Conservation (phyloP, 2,329 filamentous ascomycete genomes). For the Didymella exigua region DNA sequence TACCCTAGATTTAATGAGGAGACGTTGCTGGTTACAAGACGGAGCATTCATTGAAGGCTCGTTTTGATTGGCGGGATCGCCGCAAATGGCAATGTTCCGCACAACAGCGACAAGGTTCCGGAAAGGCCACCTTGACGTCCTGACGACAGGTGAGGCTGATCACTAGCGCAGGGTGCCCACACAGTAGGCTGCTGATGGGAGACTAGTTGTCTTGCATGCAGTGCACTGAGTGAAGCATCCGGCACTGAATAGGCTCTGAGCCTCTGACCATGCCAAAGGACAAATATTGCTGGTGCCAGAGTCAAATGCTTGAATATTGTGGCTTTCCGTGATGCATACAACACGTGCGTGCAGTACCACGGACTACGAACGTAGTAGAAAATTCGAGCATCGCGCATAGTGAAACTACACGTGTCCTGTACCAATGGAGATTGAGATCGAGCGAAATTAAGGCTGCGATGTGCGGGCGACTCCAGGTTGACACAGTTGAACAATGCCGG, state of each 20-base stretch:
- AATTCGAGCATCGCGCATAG: conserved; percentile 23
- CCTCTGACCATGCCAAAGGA: background rate
- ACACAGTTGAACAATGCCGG: conserved; percentile 14
- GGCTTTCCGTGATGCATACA: background rate
- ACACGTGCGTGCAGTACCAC: conserved; percentile 18
- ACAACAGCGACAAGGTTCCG: conserved; percentile 6
- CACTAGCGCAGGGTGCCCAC: conserved; percentile 3
- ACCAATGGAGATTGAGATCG: conserved; percentile 31
- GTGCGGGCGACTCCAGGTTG: conserved; percentile 23
- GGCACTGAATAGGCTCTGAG: background rate
- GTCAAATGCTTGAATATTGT: background rate
- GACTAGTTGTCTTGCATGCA: background rate
- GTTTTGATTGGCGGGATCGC: conserved; percentile 6
- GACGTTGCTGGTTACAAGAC: background rate
- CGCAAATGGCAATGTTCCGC: conserved; percentile 2
- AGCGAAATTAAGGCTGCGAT: conserved; percentile 40
- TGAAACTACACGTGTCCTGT: conserved; percentile 42
- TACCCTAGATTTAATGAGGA: background rate
- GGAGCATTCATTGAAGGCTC: background rate
- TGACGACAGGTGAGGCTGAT: conserved; percentile 18
- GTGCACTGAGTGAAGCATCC: too few relatives aligned
- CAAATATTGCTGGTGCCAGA: background rate
- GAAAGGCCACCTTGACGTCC: conserved; percentile 16
- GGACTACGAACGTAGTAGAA: conserved; percentile 20
- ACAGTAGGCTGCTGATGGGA: conserved; percentile 2